Base-by-base conservation (phyloP, 345 rosid species). In the Hypericum androsaemum region DNA sequence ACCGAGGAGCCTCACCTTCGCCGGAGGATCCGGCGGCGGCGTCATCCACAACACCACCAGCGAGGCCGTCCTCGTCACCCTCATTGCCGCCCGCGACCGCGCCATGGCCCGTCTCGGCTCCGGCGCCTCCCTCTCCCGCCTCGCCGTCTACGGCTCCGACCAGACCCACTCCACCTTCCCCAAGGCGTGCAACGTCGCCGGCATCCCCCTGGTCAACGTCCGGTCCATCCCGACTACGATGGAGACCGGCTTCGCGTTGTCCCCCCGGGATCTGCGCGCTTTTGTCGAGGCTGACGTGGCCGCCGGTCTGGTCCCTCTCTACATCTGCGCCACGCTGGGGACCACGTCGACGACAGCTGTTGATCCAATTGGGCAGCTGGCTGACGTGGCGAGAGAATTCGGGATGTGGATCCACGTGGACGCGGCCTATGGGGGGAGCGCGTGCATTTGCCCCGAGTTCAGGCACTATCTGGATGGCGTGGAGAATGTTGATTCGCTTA, bases 391-490 rank as follows among this genome's bases (percentile, higher is more conserved):
- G 0, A 58, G 59, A 0, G 65, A 57, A 0, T 56, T 57, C 43
- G 63, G 41, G 60, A 57, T 74, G 39, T 72, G 80, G 80, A 38
- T 78, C 13, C 83, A 78, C 45, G 75, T 76, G 1, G 81, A 79
- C 51, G 74, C 77, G 7, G 81, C 84, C 1, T 69, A 79, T 35
- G 72, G 61, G 8, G 79, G 77, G 7, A 71, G 73, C 32, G 81
- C 73, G 2, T 73, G 79, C 54, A 76, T 79, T 39, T 79, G 84
- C 50, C 81, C 84, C 1, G 81, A 79, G 68, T 67, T 65, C 5
- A 45, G 78, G 50, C 70, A 59, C 53, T 56, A 61, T 67, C 40
- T 76, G n/a, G 51, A 71, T 14, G 75, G 77, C 14, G 52, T 76
- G 2, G 81, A 76, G 32, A 64, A 50, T 40, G 74, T 64, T 12